Base-by-base conservation (phyloP, 305 asterid genomes). In the Solanum hybrid region DNA sequence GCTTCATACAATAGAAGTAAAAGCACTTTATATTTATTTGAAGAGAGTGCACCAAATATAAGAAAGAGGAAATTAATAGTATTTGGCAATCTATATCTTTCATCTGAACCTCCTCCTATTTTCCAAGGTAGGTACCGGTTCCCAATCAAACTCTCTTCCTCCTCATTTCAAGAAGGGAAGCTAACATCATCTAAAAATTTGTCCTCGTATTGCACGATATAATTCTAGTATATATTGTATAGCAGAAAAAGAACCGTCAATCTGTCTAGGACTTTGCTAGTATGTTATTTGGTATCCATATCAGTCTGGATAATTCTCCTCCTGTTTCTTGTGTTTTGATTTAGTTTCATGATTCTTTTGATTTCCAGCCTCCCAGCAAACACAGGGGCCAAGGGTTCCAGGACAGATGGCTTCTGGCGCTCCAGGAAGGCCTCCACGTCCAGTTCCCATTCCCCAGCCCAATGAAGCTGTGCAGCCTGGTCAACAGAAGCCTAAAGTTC, bases 391-490 rank as follows among this genome's bases (percentile, higher is more conserved):
- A 86, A 95, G 91, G 93, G 92, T 92, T 91, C 92, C 92, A 36
- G 93, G 94, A 22, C 91, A 93, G n/a, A 88, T 89, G 72, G 73
- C 95, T 89, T 90, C 95, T 89, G 92, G 91, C 86, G 96, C 93
- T 91, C 91, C 85, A 26, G 93, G 95, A 84, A 96, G 78, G 93
- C 98, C 98, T 88, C 99, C 99, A 78, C 99, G 99, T 84, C 99
- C 99, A 90, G 95, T 91, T 90, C 95, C 98, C 78, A 91, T 91
- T 91, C 93, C 95, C 87, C 97, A 91, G 90, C 91, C 94, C 88
- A 97, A 94, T 78, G 99, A 94, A 86, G 88, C 31, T 88, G 64
- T 87, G 85, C 93, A 87, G 90, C 92, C 98, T 84, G 87, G 91
- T 91, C 96, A 95, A 89, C 98, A 92, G 87, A 95, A 94, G 90